Evolutionary conservation across 2,329 filamentous ascomycete genomes (phyloP).

Genomic region (Pyrenophora seminiperda): DNA sequence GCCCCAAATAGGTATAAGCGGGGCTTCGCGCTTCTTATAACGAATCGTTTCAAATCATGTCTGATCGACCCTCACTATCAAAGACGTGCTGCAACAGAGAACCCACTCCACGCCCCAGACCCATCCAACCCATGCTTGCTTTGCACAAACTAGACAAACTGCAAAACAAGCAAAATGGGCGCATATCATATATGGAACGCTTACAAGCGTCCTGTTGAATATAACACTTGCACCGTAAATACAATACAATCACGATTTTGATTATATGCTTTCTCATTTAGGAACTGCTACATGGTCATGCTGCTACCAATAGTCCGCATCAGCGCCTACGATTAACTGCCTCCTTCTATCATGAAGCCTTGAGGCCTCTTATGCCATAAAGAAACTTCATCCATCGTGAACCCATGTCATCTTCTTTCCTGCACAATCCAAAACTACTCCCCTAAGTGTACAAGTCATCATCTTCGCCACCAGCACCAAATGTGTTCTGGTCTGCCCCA

Average conservation of each 20-base stretch:
- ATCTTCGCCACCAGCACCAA: conserved; percentile 88
- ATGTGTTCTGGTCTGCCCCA: conserved; percentile 57
- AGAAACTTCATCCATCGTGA: conserved; percentile 23
- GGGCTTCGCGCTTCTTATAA: no score
- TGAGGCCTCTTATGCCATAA: conserved; percentile 16
- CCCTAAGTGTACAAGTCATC: conserved; percentile 95
- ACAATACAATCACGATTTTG: conserved; percentile 1
- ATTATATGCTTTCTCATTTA: conserved; percentile 20
- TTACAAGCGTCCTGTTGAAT: no score
- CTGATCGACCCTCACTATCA: no score
- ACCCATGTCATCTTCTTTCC: conserved; percentile 18
- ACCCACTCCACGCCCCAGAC: no score
- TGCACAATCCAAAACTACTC: conserved; percentile 2
- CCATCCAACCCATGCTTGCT: no score
- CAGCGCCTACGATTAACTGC: conserved; percentile 20
- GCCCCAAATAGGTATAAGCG: no score
- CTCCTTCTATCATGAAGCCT: conserved; percentile 24
- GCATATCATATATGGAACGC: no score
- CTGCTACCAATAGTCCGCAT: conserved; percentile 10
- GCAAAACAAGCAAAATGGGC: no score
- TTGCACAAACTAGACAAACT: no score
- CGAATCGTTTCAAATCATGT: no score
- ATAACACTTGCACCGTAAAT: no score
- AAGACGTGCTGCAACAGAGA: no score
- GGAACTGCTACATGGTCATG: conserved; percentile 4